Evolutionary conservation across 2,329 filamentous ascomycete species (phyloP), one percentile per base, ranked within the genome.

Genomic region (Diplodia sapinea): DNA sequence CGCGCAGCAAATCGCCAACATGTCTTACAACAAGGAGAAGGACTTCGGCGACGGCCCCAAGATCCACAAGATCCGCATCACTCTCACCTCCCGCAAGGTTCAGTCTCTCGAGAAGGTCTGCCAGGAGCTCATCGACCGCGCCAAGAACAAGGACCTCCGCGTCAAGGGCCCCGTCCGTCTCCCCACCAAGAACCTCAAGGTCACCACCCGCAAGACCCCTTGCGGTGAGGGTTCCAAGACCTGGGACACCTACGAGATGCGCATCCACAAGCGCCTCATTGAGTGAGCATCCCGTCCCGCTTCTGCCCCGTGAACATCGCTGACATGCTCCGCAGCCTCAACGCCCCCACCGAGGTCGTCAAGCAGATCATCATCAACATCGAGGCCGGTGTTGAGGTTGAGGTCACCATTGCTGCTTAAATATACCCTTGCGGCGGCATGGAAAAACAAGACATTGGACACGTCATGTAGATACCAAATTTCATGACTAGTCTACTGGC

Each of bases 181-280:
- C 79, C 93, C 95, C 78, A 97, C 94, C 87, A 97, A 97, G 91
- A 92, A 89, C 82, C 89, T 98, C 79, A 93, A 95, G 88, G 89
- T 97, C 87, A 93, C 92, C 82, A 97, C 95, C 87, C 91, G 95
- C 81, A 99, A 99, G 91, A 98, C 95, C 74, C 95, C 95, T 82
- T 95, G 92, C 86, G 95, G 95, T 91, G 95, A 99, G 89, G 95
- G 95, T 86, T 96, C 91, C 84, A 99, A 99, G 93, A 99, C 95
- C 81, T 99, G 95, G 95, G 95, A 98, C 83, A 90, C 88, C 83
- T 99, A 87, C 84, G 94, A 99, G 91, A 96, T 99, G 93, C 91
- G 94, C 86, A 96, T 97, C 82, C 93, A 97, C 89, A 97, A 97
- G 91, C 91, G 94, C 77, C 88, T 97, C 80, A 97, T 97, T 81